Base-by-base conservation (phyloP, 495 filamentous ascomycete genomes). In the Aspergillus haitiensis region DNA sequence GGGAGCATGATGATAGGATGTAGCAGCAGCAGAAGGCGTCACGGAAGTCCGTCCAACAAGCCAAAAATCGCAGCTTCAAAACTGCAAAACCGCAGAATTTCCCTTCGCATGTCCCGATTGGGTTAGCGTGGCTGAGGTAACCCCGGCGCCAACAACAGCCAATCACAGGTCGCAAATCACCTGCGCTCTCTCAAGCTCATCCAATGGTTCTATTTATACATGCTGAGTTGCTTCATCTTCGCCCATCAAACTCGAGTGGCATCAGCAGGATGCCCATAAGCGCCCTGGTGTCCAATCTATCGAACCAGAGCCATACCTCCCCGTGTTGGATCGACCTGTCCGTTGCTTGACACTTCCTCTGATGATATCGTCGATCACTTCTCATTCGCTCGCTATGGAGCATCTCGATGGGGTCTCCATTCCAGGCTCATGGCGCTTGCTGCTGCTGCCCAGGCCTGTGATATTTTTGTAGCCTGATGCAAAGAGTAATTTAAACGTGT, bases 1-100 rank as follows among this genome's bases (percentile, higher is more conserved):
- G 77, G 74, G 70, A 84, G 74, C 79, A 85, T 84, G 72, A 76
- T 79, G 72, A 64, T 57, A 52, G 58, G 52, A 35, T 44, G 60
- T 27, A 27, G 21, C 46, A 53, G 34, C 55, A 64, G 36, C n/a
- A 27, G 53, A 61, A 44, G 42, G 35, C 56, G 50, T 45, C 51
- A 48, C 53, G 42, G 21, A 57, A 59, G 64, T 55, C 61, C 53
- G 59, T 55, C 54, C 52, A 55, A 56, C 58, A 55, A 60, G 59
- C 58, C 58, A 46, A 64, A 27, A 62, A 61, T 65, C 72, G 71
- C 72, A 76, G 71, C 73, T 75, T 75, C 68, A 64, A 60, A 63
- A 62, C 61, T 64, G 65, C 63, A 60, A 62, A 66, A 61, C 67
- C 66, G 67, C 64, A 62, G 61, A 59, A 49, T 56, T 57, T 61